Evolutionary conservation across 352 stramenopile genomes (phyloP), one percentile per base, ranked within the genome.

Genomic region (Phytophthora pistaciae): DNA sequence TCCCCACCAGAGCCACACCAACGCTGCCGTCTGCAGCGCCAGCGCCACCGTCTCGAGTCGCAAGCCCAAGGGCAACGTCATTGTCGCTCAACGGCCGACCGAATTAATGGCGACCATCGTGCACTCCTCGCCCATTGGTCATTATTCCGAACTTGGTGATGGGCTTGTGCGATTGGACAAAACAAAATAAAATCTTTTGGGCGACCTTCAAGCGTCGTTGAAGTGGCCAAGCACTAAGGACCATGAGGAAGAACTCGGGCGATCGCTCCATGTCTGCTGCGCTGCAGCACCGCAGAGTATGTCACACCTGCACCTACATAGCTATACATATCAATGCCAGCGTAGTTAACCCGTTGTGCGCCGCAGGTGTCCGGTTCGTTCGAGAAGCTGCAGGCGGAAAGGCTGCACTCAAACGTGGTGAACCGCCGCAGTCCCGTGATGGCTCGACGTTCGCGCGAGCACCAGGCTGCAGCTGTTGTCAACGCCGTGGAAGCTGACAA

Each of bases 271-370:
- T 88, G 65, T 89, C 80, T 56, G 77, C 83, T 14, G 85, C 79
- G 20, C 59, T 78, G 54, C 84, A 92, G 63, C 82, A 93, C 53
- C 84, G 84, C 70, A 88, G 80, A 50, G 85, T 87, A 58, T 11
- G 60, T 36, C 8, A 36, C 29, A 36, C 7, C 8, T 11, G 11
- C 7, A 9, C 1, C 29, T 36, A 10, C 29, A 36, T 11, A 36
- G 6, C 7, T 27, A 27, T 53, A 0, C 4, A 29, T 56, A 9
- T n/a, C 38, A n/a, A 6, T 44, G 13, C 38, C 16, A n/a, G 38
- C 38, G 16, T 44, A 18, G 21, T 50, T 67, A 9, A 42, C 4
- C 18, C n/a, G 20, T 29, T 36, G 18, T 16, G 23, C 57, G 20
- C 20, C 3, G 29, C 65, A 89, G 82, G 57, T 64, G 36, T 74